These are phyloP conservation scores for Starmerella asiatica DNA, from an alignment of 805 yeast species.

Conservation along the genomic window DNA sequence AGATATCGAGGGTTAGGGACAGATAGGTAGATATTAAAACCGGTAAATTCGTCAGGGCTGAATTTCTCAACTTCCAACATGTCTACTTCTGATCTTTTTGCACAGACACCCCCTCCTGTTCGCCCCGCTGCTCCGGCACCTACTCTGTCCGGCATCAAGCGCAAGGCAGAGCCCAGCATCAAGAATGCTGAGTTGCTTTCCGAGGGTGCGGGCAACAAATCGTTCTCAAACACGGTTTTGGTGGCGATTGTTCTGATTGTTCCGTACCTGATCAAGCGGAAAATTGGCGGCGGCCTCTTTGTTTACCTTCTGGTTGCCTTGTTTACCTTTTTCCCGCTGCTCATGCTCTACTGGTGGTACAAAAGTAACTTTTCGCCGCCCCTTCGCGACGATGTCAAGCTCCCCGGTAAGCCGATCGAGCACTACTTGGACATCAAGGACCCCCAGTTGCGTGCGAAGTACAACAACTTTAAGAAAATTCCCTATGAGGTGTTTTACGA, in stretches of 20 bases:
- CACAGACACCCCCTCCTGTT: conserved; percentile 52
- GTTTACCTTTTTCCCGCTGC: conserved; percentile 49
- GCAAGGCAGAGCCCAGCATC: conserved; percentile 47
- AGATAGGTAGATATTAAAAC: no score
- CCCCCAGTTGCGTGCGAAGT: conserved; percentile 50
- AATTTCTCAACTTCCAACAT: no score
- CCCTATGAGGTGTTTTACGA: conserved; percentile 91
- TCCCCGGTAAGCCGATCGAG: conserved; percentile 67
- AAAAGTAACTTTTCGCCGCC: conserved; percentile 69
- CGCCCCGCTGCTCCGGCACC: conserved; percentile 32
- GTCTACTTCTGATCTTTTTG: no score
- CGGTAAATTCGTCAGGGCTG: no score
- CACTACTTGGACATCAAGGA: conserved; percentile 73
- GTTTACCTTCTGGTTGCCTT: conserved; percentile 49
- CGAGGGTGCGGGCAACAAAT: conserved; percentile 76
- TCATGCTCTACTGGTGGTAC: conserved; percentile 73
- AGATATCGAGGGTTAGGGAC: no score
- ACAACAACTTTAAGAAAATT: conserved; percentile 60
- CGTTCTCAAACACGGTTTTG: conserved; percentile 52
- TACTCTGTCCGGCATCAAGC: conserved; percentile 35
- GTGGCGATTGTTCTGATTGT: conserved; percentile 37
- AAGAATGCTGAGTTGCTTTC: conserved; percentile 81
- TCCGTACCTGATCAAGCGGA: conserved; percentile 51
- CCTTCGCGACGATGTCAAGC: conserved; percentile 57
- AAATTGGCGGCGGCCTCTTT: conserved; percentile 44